Percentiles rank a stretch among this genome's conserved stretches.
These are phyloP conservation scores for Gossypium sturtianum DNA, from an alignment of 345 rosid species.

Conservation along the genomic window DNA sequence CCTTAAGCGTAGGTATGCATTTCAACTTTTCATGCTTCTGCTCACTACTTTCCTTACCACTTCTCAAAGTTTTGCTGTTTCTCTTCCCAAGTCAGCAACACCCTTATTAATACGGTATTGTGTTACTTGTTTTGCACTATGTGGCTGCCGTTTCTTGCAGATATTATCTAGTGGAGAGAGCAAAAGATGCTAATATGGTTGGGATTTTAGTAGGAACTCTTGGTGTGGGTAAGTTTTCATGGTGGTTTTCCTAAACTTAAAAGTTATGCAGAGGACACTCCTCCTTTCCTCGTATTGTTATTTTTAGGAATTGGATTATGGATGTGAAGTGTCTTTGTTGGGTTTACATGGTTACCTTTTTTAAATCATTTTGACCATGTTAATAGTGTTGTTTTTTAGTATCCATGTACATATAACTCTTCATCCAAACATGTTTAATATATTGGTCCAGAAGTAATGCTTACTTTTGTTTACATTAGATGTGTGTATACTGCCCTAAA, in stretches of 20 bases:
- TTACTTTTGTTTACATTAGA: neutral
- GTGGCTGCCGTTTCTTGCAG: slow-evolving; percentile 34
- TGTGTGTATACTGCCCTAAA: neutral
- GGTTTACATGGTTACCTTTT: neutral
- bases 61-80: neutral
- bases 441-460: neutral
- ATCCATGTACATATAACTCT: no score
- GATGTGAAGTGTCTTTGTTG: neutral
- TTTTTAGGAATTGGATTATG: neutral
- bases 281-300: neutral
- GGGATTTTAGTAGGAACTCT: slow-evolving; percentile 97
- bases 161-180: slow-evolving; percentile 92
- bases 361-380: neutral
- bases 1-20: slow-evolving; percentile 72
- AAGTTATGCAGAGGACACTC: neutral
- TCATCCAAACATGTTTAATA: neutral
- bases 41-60: neutral
- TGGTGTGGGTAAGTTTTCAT: slow-evolving; percentile 66
- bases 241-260: neutral
- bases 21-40: neutral
- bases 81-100: neutral
- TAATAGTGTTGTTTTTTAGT: neutral
- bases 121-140: neutral
- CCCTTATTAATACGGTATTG: neutral
- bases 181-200: slow-evolving; percentile 87